Evolutionary conservation across 1,284 basidiomycete species (phyloP), one percentile per base, ranked within the genome.

Genomic region (Microstroma glucosiphilum): DNA sequence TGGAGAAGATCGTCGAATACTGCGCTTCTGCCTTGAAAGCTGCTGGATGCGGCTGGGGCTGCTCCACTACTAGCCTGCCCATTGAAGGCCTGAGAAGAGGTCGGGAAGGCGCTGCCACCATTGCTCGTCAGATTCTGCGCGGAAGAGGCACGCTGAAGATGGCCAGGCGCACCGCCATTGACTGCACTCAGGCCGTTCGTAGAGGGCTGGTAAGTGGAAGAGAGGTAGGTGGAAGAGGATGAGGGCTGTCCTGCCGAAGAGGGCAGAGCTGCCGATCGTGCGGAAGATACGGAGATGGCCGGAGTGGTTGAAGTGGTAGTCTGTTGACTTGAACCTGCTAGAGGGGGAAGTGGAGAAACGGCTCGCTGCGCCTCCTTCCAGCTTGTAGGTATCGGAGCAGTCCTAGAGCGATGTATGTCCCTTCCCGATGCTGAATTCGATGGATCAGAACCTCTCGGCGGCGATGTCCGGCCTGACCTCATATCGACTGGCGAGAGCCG

Each of bases 321-420:
- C 17, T 48, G 15, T 48, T 3, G 17, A 21, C 21, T 12, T 6
- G 43, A 48, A 12, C 43, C 43, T 19, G 51, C 21, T 2, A 54
- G 21, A 13, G 15, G 21, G 13, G 51, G 51, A 11, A 54, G 51
- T 6, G 51, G 51, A 15, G 51, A 54, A 19, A 26, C 51, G 25
- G 51, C 51, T 25, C 51, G 51, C 51, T 54, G n/a, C 13, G 51
- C 51, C 51, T 54, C 51, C 13, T 26, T 21, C 51, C 51, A 54
- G 19, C 21, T 54, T 2, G 21, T 19, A 26, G 51, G 51, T 0
- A 53, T 63, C 42, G 61, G 61, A 25, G 61, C 61, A 8, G 51
- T 63, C n/a, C 56, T 58, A 11, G 61, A 63, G 43, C 58, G 63
- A 30, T 21, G 54, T 23, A 53, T 40, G 43, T 40, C 40, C n/a